Evolutionary conservation across 306 rosid species (phyloP).

Genomic region (Cicer cuneatum): DNA sequence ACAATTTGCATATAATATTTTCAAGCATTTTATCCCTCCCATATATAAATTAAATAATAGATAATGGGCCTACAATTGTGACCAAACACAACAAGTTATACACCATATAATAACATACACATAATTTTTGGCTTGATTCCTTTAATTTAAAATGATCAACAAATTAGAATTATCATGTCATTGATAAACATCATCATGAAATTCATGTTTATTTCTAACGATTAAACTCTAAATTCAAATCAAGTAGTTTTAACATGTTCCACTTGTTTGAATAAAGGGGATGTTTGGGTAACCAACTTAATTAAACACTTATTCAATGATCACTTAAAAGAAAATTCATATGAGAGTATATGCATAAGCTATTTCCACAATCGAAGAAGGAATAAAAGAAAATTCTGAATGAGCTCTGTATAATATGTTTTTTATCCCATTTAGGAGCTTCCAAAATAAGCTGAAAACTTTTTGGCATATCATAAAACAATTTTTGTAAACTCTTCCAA

Average conservation of each 20-base stretch:
- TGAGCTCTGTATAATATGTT: background rate
- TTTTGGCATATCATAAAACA: background rate
- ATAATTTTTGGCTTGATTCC: background rate
- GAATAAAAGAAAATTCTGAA: background rate
- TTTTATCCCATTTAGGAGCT: background rate
- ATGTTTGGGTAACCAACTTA: background rate
- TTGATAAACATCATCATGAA: slow-evolving; percentile 16
- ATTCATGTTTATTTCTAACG: slow-evolving; percentile 14
- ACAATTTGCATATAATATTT: too few relatives aligned
- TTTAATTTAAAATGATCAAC: slow-evolving; percentile 5
- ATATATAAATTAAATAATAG: slow-evolving; percentile 12
- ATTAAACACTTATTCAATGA: background rate
- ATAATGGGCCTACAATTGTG: background rate
- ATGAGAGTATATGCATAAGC: background rate
- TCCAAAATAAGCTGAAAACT: background rate
- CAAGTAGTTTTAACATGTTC: slow-evolving; percentile 19
- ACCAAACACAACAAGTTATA: background rate
- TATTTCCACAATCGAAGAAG: background rate
- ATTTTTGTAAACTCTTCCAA: background rate
- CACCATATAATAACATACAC: slow-evolving; percentile 8
- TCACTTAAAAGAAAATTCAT: background rate
- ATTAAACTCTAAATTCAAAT: background rate
- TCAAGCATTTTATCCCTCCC: background rate
- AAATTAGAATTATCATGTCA: slow-evolving; percentile 11
- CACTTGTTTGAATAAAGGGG: slow-evolving; percentile 23